Conservation (phyloP, 768 basidiomycete species). For the Clathrus columnatus region DNA sequence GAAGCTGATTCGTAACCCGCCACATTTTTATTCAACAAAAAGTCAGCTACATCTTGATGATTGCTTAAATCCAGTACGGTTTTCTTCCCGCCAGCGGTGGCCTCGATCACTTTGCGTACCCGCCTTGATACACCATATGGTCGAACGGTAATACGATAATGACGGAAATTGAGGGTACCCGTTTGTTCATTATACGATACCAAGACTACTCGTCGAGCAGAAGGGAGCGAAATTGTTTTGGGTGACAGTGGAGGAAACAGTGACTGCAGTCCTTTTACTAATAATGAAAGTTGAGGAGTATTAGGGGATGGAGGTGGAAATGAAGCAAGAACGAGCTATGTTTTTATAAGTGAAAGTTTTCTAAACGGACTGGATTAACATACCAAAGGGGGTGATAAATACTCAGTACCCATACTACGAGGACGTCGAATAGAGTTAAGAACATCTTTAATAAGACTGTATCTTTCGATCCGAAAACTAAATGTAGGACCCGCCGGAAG, state of each 20-base stretch:
- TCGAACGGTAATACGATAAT: conserved; percentile 92
- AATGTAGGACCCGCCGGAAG: conserved; percentile 88
- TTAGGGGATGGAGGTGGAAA: conserved; percentile 68
- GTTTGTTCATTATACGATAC: conserved; percentile 83
- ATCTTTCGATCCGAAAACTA: conserved; percentile 86
- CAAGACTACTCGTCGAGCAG: conserved; percentile 89
- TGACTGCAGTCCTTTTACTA: conserved; percentile 94
- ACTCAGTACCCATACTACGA: conserved; percentile 75
- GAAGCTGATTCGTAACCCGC: conserved; percentile 73
- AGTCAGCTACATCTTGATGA: conserved; percentile 94
- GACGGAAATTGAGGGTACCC: conserved; percentile 84
- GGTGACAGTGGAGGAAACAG: conserved; percentile 92
- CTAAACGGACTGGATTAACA: conserved; percentile 22
- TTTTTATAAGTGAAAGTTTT: neutral
- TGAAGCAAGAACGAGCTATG: conserved; percentile 84
- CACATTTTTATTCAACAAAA: conserved; percentile 63
- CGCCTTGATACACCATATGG: conserved; percentile 90
- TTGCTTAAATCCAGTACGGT: conserved; percentile 67
- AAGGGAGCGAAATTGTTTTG: conserved; percentile 68
- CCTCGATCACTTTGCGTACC: conserved; percentile 78
- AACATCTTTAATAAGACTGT: conserved; percentile 84
- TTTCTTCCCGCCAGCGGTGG: conserved; percentile 28
- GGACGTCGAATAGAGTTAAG: conserved; percentile 56
- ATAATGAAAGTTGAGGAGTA: conserved; percentile 78
- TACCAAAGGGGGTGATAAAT: conserved; percentile 86